Evolutionary conservation across 306 rosid genomes (phyloP), one percentile per base, ranked within the genome.

Genomic region (Bauhinia variegata): DNA sequence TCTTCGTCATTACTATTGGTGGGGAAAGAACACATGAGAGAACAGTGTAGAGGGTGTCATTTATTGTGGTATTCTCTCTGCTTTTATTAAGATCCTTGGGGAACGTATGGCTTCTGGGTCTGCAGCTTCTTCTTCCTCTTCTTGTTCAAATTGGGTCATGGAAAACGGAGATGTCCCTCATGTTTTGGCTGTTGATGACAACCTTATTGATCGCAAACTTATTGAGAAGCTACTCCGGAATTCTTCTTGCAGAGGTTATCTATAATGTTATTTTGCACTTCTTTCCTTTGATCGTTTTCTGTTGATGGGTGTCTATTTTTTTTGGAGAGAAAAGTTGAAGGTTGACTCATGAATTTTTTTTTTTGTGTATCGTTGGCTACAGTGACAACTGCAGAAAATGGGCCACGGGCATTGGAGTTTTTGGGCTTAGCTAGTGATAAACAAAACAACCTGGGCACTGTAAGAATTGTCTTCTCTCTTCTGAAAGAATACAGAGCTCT

Each of bases 381-480:
- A 92, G 96, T 92, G 60, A 92, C 98, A 38, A 92, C 96, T 56
- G 98, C 95, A 30, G 98, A 92, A 76, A 86, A 87, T 83, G 98
- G 96, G 66, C 73, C 73, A 7, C 82, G 84, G 71, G 98, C 98
- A 32, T 77, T 92, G 77, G 95, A 92, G 84, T 73, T 89, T 11
- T 73, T 92, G 77, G 95, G 92, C 59, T 75, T 89, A 75, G 70
- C 84, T 31, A 88, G 86, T 75, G 84, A 78, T 55, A 80, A 75
- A 65, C 77, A 72, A 28, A 75, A 37, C 82, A 49, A 46, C 57
- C 42, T 75, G 64, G 65, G 60, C 46, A 83, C 75, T n/a, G 92
- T 89, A 71, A 74, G 92, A 3, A 1, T 14, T 11, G 4, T 46
- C 4, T 60, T 60, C 44, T 41, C 23, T 57, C 54, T 60, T 44